Percentiles rank a stretch among this genome's conserved stretches.
Evolutionary conservation across 345 rosid species (phyloP).

Genomic region (Eucalyptus decipiens): DNA sequence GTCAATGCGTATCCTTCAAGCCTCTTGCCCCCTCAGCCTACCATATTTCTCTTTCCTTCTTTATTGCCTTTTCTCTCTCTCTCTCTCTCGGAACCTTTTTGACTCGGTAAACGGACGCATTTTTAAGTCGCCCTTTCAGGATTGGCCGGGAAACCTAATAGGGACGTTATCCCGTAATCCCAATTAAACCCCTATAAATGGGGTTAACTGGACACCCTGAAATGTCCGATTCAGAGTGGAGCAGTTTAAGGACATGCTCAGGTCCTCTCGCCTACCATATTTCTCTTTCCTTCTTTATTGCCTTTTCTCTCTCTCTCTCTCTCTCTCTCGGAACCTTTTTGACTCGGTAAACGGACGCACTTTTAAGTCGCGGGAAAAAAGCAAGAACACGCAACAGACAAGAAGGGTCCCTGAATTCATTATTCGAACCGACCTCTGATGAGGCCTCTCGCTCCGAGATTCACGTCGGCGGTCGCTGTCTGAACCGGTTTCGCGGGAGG

Average conservation of each 20-base stretch:
- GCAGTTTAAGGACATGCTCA: too few relatives aligned
- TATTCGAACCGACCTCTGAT: background rate
- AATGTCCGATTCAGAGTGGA: too few relatives aligned
- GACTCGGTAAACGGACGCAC: background rate
- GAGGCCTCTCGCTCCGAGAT: background rate
- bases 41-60: background rate
- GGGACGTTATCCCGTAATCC: too few relatives aligned
- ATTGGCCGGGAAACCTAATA: too few relatives aligned
- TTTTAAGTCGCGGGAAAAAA: background rate
- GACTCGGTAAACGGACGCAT: background rate
- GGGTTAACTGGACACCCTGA: too few relatives aligned
- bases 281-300: background rate
- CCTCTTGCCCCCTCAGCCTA: background rate
- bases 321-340: background rate
- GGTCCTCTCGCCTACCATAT: background rate
- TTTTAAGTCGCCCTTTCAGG: background rate
- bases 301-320: background rate
- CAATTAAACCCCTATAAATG: too few relatives aligned
- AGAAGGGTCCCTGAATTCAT: too few relatives aligned
- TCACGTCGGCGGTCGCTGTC: background rate
- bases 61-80: background rate
- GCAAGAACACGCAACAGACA: background rate
- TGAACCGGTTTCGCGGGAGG: background rate
- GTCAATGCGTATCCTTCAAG: background rate
- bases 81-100: background rate